A percentile compares a stretch with the other conserved stretches of the same genome.
Evolutionary conservation across 108 stramenopile species (phyloP).

Genomic region (Cyclotella kingstonii): DNA sequence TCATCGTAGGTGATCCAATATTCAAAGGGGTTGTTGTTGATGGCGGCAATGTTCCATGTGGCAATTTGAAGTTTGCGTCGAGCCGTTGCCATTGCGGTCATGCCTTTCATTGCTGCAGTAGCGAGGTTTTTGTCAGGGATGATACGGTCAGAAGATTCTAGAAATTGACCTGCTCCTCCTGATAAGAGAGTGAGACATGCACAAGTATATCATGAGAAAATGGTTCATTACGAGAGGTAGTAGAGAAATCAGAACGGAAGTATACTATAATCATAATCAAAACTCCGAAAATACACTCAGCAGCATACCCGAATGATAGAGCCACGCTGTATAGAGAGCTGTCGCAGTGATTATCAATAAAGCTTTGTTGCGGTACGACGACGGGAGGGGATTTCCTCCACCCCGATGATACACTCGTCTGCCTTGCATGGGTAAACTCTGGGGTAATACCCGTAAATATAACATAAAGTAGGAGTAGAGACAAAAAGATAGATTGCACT

Average conservation of each 20-base stretch:
- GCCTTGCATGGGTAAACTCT: slow-evolving; percentile 13
- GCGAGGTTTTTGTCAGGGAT: slow-evolving; percentile 34
- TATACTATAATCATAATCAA: not conserved
- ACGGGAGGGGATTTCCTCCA: slow-evolving; percentile 36
- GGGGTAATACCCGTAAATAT: not conserved
- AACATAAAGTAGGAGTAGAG: not conserved
- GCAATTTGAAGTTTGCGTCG: slow-evolving; percentile 42
- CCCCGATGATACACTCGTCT: slow-evolving; percentile 14
- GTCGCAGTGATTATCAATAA: slow-evolving; percentile 51
- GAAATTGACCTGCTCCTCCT: slow-evolving; percentile 60
- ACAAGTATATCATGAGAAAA: slow-evolving; percentile 1
- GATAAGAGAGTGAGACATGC: not conserved
- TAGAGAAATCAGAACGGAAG: not conserved
- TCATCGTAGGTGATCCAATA: slow-evolving; percentile 83
- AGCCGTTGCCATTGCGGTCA: slow-evolving; percentile 40
- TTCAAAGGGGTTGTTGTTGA: slow-evolving; percentile 81
- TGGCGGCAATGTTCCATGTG: slow-evolving; percentile 92
- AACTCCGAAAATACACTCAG: not conserved
- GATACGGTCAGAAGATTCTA: slow-evolving; percentile 21
- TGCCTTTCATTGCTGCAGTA: slow-evolving; percentile 33
- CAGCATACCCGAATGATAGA: slow-evolving; percentile 65
- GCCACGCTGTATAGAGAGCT: slow-evolving; percentile 70
- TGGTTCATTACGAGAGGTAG: not conserved
- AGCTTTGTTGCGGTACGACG: slow-evolving; percentile 73
- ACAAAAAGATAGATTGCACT: not conserved